Evolutionary conservation across 129 eudicot species (phyloP).

Genomic region (Flaveria trinervia): DNA sequence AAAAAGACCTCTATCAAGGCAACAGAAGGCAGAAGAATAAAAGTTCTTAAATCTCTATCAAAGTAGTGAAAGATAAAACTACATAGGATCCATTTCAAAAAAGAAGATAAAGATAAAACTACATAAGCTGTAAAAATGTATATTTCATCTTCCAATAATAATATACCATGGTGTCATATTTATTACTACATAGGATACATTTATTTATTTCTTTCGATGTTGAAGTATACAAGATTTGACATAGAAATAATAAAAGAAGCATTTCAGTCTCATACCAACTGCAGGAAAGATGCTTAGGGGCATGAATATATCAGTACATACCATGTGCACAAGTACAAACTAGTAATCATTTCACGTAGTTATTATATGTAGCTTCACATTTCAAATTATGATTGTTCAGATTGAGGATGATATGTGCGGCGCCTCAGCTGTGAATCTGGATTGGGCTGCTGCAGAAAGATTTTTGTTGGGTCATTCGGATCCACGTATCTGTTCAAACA

Average conservation of each 20-base stretch:
- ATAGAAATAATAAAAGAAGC: not conserved
- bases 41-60: no score
- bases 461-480: constrained; percentile 90
- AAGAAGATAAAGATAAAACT: no score
- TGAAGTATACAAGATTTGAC: not conserved
- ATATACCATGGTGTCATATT: not conserved
- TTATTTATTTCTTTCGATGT: not conserved
- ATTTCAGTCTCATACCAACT: not conserved
- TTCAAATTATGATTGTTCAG: constrained; percentile 29
- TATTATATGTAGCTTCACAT: not conserved
- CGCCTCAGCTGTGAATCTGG: constrained; percentile 79
- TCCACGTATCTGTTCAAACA: constrained; percentile 80
- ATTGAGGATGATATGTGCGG: constrained; percentile 72
- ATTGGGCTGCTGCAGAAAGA: constrained; percentile 94
- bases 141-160: no score
- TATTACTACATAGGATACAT: not conserved
- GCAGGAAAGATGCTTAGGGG: not conserved
- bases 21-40: no score
- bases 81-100: no score
- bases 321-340: constrained; percentile 1
- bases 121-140: no score
- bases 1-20: no score
- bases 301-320: not conserved
- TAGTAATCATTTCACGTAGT: not conserved
- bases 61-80: no score